Percentiles rank a stretch among this genome's conserved stretches.
Evolutionary conservation across 192 early-diverging fungal genomes (phyloP).

Genomic region (Coemansia sp.): DNA sequence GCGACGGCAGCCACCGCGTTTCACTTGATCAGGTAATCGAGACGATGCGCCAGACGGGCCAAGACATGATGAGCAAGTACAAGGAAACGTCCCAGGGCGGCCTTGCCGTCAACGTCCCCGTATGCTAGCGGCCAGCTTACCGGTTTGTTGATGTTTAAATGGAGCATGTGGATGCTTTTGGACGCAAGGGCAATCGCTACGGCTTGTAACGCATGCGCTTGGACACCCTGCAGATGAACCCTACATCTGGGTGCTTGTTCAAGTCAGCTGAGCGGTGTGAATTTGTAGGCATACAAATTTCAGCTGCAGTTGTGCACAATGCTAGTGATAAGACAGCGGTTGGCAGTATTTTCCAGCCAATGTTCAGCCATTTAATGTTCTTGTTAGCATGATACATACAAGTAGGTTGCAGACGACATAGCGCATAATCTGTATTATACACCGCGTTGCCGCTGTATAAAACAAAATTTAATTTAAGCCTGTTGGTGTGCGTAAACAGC

Average conservation of each 20-base stretch:
- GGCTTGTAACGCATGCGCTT: too few species aligned
- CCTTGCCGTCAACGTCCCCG: conserved; percentile 84
- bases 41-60: conserved; percentile 89
- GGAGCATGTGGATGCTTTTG: background rate
- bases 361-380: background rate
- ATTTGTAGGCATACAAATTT: too few species aligned
- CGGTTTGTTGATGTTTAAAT: background rate
- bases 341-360: background rate
- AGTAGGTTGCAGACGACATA: background rate
- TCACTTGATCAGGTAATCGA: conserved; percentile 94
- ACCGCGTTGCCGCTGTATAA: too few species aligned
- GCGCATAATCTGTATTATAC: background rate
- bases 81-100: conserved; percentile 95
- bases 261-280: background rate
- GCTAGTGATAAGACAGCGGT: too few species aligned
- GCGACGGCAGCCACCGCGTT: conserved; percentile 86
- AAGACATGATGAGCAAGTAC: conserved; percentile 93
- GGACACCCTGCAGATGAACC: background rate
- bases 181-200: background rate
- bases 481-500: background rate
- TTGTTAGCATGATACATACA: background rate
- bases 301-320: too few species aligned
- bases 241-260: background rate
- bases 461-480: conserved; percentile 3
- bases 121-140: conserved; percentile 56